Evolutionary conservation across 805 yeast genomes (phyloP).

Genomic region (Hanseniaspora singularis): DNA sequence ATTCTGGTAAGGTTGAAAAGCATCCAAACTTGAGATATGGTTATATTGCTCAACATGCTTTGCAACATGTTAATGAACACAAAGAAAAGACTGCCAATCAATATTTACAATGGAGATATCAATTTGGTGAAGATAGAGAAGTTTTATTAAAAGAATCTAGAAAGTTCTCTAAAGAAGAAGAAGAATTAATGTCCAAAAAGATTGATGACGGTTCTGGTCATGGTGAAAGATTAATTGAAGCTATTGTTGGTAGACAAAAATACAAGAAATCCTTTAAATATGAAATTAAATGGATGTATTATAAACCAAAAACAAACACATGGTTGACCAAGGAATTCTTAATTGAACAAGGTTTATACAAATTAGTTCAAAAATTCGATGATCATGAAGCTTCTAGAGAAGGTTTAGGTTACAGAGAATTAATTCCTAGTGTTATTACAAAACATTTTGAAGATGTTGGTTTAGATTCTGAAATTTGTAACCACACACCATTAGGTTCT

Average conservation of each 20-base stretch:
- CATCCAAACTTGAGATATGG: slow-evolving; percentile 98
- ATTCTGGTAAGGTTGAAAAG: slow-evolving; percentile 82
- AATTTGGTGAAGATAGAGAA: slow-evolving; percentile 96
- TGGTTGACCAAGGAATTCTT: slow-evolving; percentile 82
- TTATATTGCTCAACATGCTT: slow-evolving; percentile 96
- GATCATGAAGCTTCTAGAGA: slow-evolving; percentile 99
- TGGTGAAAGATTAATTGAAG: slow-evolving; percentile 82
- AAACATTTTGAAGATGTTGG: slow-evolving; percentile 97
- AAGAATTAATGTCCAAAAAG: slow-evolving; percentile 64
- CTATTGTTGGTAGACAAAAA: slow-evolving; percentile 94
- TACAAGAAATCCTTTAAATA: slow-evolving; percentile 93
- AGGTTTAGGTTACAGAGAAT: slow-evolving; percentile 95
- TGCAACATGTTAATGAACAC: slow-evolving; percentile 93
- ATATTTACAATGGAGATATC: slow-evolving; percentile 95
- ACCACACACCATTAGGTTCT: slow-evolving; percentile 93
- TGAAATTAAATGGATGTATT: slow-evolving; percentile 85
- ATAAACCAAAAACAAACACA: slow-evolving; percentile 86
- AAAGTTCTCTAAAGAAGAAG: slow-evolving; percentile 66
- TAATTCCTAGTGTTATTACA: slow-evolving; percentile 81
- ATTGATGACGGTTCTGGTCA: slow-evolving; percentile 76
- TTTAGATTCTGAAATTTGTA: slow-evolving; percentile 94
- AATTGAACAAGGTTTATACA: slow-evolving; percentile 73
- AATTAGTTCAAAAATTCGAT: slow-evolving; percentile 89
- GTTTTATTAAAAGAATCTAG: slow-evolving; percentile 87
- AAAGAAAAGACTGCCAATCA: slow-evolving; percentile 97